These are phyloP conservation scores for Pholiota conissans DNA, from an alignment of 768 basidiomycete species.

Conservation along the genomic window DNA sequence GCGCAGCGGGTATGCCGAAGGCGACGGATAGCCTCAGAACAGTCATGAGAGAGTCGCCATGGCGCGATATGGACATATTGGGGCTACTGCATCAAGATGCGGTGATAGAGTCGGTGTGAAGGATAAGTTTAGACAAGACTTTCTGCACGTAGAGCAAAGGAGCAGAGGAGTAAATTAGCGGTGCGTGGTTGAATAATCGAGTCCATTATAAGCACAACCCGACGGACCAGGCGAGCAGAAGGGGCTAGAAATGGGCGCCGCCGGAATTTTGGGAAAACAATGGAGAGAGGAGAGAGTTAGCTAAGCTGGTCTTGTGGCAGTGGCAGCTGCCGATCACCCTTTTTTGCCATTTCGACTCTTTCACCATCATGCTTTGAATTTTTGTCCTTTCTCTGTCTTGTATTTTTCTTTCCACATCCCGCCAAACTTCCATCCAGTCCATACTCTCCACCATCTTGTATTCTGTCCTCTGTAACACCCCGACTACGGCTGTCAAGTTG, in stretches of 20 bases:
- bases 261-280: constrained; percentile 5
- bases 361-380: constrained; percentile 8
- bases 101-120: background rate
- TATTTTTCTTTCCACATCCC: background rate
- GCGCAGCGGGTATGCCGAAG: background rate
- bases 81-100: constrained; percentile 1
- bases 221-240: constrained; percentile 4
- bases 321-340: constrained; percentile 13
- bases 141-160: constrained; percentile 1
- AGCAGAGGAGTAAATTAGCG: background rate
- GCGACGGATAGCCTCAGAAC: background rate
- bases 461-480: background rate
- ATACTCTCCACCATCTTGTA: background rate
- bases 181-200: background rate
- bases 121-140: background rate
- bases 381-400: background rate
- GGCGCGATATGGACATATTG: constrained; percentile 9
- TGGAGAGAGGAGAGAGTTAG: constrained; percentile 19
- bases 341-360: constrained; percentile 4
- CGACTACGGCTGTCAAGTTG: background rate
- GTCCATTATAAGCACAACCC: background rate
- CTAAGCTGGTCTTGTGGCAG: constrained; percentile 17
- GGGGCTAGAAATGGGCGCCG: constrained; percentile 6
- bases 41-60: constrained; percentile 11
- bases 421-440: background rate